These are phyloP conservation scores for Metschnikowia orientalis DNA, from an alignment of 805 yeast genomes.

Conservation along the genomic window DNA sequence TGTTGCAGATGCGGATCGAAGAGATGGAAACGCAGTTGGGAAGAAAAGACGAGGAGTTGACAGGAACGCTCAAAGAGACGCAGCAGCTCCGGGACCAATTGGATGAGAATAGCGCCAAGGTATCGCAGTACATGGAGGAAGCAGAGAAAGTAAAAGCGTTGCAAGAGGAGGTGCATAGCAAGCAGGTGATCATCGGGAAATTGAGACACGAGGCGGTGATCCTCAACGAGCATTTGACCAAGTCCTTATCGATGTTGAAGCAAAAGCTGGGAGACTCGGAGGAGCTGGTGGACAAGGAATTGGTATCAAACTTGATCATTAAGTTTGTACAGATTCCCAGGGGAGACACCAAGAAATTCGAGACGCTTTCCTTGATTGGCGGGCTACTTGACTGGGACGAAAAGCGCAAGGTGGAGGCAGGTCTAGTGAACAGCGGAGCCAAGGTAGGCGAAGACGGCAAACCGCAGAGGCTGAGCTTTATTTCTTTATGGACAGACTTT, in stretches of 20 bases:
- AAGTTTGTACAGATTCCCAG: constrained; percentile 85
- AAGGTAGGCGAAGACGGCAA: constrained; percentile 19
- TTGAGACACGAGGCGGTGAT: constrained; percentile 92
- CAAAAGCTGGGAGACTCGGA: constrained; percentile 58
- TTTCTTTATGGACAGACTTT: constrained; percentile 75
- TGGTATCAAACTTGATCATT: constrained; percentile 78
- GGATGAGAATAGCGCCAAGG: constrained; percentile 1
- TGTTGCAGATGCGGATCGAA: background rate
- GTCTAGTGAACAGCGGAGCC: constrained; percentile 42
- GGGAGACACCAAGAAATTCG: constrained; percentile 92
- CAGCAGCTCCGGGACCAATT: constrained; percentile 7
- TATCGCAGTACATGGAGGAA: constrained; percentile 16
- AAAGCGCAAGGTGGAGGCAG: constrained; percentile 69
- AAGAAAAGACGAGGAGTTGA: constrained; percentile 5
- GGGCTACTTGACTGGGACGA: constrained; percentile 88
- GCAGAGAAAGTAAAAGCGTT: constrained; percentile 41
- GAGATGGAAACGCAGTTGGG: constrained; percentile 1
- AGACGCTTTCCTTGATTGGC: constrained; percentile 79
- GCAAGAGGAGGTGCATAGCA: constrained; percentile 50
- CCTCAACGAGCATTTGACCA: constrained; percentile 90
- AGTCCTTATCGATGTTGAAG: constrained; percentile 80
- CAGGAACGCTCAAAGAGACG: constrained; percentile 4
- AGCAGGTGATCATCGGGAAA: constrained; percentile 80
- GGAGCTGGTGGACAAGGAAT: constrained; percentile 79
- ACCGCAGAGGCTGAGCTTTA: constrained; percentile 50